phyloP scores from a whole-genome alignment of 108 stramenopile genomes.

The Nannochloropsis salina region DNA sequence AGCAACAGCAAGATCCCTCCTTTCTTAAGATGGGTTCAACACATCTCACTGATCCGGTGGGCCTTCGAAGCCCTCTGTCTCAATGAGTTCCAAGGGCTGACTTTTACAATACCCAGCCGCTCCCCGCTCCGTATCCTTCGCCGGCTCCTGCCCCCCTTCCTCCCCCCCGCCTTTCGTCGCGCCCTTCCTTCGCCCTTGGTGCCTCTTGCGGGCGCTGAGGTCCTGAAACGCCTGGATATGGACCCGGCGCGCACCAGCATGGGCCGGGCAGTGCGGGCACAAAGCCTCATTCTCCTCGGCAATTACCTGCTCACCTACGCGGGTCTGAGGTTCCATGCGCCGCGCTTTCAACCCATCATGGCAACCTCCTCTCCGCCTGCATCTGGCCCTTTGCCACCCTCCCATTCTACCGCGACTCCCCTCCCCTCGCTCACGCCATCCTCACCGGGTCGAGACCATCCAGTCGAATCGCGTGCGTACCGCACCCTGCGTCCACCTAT shows the following conservation, averaged over 20 bases:
- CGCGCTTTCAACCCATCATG: neutral
- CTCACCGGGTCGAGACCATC: neutral
- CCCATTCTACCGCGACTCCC: slow-evolving; percentile 1
- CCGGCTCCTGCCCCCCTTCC: neutral
- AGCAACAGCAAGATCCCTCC: slow-evolving; percentile 70
- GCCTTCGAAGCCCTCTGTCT: slow-evolving; percentile 71
- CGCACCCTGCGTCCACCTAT: neutral
- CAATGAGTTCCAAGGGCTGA: slow-evolving; percentile 74
- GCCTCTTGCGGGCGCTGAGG: neutral
- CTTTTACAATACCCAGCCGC: slow-evolving; percentile 44
- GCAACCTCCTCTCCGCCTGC: too few species aligned
- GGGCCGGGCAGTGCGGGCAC: neutral
- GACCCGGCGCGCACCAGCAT: neutral
- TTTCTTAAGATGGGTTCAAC: slow-evolving; percentile 62
- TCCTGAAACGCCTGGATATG: neutral
- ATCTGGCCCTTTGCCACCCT: neutral
- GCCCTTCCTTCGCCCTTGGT: neutral
- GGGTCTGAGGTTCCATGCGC: neutral
- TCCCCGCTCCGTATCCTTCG: neutral
- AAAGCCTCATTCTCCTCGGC: neutral
- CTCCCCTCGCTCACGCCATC: neutral
- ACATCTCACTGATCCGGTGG: slow-evolving; percentile 71
- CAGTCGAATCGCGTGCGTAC: neutral
- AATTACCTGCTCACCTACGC: slow-evolving; percentile 8
- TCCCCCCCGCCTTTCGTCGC: neutral